Evolutionary conservation across 2,329 filamentous ascomycete genomes (phyloP), one percentile per base, ranked within the genome.

Genomic region (Didymella sp.): DNA sequence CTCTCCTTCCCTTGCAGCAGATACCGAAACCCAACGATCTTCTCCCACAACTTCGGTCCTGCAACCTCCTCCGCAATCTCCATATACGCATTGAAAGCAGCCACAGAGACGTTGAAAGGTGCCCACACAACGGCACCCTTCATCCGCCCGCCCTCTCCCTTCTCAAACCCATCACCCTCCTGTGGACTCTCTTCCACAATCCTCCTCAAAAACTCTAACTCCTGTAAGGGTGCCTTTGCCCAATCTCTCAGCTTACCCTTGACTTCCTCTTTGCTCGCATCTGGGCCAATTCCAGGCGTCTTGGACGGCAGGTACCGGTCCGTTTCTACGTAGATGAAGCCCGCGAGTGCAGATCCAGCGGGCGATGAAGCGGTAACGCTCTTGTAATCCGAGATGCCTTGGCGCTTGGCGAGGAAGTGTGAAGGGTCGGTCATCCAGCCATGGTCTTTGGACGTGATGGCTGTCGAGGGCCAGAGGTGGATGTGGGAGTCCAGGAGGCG

Each of bases 261-360:
- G 2, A 48, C 21, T 7, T 59, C 51, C 11, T 53, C 53, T 33
- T 50, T 40, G 8, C 17, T 40, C 13, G 48, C 44, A 12, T 25
- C n/a, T 11, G 51, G 19, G 6, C 28, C n/a, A 22, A 61, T 51
- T 7, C 33, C 28, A 2, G 62, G 61, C n/a, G 38, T 24, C 2
- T 47, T 17, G 13, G 51, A 51, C 2, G 70, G 68, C 0, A 75
- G 61, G n/a, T 66, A 63, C 2, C 91, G 88, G 76, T 96, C 92
- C 12, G 89, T 88, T 79, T 96, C 92, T 61, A 96, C 77, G 75
- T 93, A 92, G 64, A 96, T 81, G 77, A 93, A 94, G 53, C 90
- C 91, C 7, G 37, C 12, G n/a, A 57, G 48, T 11, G 38, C 30
- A 21, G 54, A 35, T 4, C 48, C 54, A 19, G 40, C 41, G 2